Evolutionary conservation across 2,329 filamentous ascomycete genomes (phyloP).

Genomic region (Plectosphaerella cucumerina): DNA sequence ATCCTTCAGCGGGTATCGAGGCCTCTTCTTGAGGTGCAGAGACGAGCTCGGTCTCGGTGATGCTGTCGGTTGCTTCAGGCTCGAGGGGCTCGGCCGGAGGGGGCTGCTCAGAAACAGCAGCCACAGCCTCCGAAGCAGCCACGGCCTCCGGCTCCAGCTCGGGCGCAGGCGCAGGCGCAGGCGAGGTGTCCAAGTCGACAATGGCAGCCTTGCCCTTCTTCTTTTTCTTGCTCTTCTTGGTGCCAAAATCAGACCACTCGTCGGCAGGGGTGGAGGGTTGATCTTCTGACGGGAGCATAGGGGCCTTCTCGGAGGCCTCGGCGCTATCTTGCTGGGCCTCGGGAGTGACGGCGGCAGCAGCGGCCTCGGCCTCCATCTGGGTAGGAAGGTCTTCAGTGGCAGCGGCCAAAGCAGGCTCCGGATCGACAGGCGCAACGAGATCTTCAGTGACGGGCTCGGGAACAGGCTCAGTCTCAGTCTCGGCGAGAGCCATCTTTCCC

Average conservation of each 20-base stretch:
- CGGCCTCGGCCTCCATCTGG: neutral
- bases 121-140: neutral
- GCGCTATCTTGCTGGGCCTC: neutral
- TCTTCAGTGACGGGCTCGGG: neutral
- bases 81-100: too few relatives aligned
- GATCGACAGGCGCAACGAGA: neutral
- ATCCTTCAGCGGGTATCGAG: neutral
- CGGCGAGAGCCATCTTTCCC: too few relatives aligned
- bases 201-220: conserved; percentile 1
- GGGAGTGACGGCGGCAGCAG: neutral
- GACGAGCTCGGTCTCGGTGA: neutral
- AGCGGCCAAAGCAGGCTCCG: neutral
- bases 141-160: neutral
- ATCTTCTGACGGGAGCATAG: neutral
- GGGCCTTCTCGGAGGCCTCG: neutral
- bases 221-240: conserved; percentile 5
- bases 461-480: neutral
- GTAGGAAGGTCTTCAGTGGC: neutral
- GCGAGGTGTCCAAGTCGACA: neutral
- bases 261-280: neutral
- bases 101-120: too few relatives aligned
- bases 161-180: neutral
- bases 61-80: too few relatives aligned
- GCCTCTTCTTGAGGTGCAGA: neutral
- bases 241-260: conserved; percentile 9